Base-by-base conservation (phyloP, 129 eudicot genomes). In the Helianthus annuus region DNA sequence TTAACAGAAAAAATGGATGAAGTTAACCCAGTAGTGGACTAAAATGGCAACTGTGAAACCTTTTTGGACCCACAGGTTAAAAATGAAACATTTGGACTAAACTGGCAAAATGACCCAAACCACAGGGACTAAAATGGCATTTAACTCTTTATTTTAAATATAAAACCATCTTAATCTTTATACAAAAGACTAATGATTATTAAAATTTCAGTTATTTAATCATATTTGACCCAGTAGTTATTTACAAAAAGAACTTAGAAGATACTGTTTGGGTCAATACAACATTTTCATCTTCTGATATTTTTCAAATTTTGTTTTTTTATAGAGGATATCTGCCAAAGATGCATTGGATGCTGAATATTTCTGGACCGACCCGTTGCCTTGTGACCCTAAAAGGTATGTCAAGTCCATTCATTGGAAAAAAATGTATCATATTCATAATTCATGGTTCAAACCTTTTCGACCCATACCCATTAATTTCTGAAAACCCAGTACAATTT, bases 291-390 rank as follows among this genome's bases (percentile, higher is more conserved):
- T 56, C 66, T 17, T 44, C 6, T 34, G n/a, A 29, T 3, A 4
- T 36, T 69, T 61, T 6, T 27, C 9, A 49, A 4, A 54, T 62
- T 62, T 55, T 40, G 12, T 59, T 64, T 77, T 77, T 70, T 4
- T 77, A 65, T 42, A 93, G 99, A 94, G 99, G 77, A 94, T 94
- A 78, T 79, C 96, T 34, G 97, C 99, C 5, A 88, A 84, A 69
- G 97, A 90, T 79, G 99, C 99, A 17, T 84, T 94, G 58, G 99
- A 94, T 76, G 97, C 96, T 9, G 99, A 94, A 54, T 94, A 94
- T 79, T 94, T 94, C 79, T 90, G 99, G 97, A 72, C 89, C 11
- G 97, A 94, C 72, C 99, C 99, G 2, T 76, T 94, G 54, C 99
- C 99, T 48, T 94, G 97, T 54, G 97, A 94, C 77, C 99, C 95